Evolutionary conservation across 148 eudicot genomes (phyloP), one percentile per base, ranked within the genome.

Genomic region (Persicaria tinctoria): DNA sequence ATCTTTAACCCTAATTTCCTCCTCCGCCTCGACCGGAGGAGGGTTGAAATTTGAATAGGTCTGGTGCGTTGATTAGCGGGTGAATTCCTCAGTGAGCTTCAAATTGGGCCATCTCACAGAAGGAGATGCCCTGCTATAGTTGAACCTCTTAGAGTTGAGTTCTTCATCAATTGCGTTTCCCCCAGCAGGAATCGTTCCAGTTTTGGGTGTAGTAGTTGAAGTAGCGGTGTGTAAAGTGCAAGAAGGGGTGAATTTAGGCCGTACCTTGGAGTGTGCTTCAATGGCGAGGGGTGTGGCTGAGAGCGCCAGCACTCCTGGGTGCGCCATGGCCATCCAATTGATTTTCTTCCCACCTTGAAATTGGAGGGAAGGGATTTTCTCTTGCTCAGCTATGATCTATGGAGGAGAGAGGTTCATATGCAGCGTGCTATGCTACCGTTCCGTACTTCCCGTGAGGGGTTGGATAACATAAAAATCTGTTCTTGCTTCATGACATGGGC

Each of bases 71-170:
- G 84, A 79, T 69, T 76, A 71, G 66, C 54, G 75, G 57, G 82
- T 76, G 47, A 89, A 17, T 70, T 47, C 55, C n/a, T 70, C 92
- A 2, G 77, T 72, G 55, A 79, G 78, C 68, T 90, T 90, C 46
- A 84, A 78, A 77, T 90, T 78, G 80, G 99, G 99, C 96, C 96
- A 95, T 88, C 97, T 95, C 44, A 92, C 86, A 8, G 90, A 83
- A 8, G 96, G 99, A 56, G 90, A 82, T 32, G 99, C 92, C 80
- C 94, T 92, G 56, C 87, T 87, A 60, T 95, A 92, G 41, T 73
- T 89, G 56, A 95, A 95, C 64, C 81, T 82, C 57, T 76, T 84
- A 8, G 80, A 55, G 66, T 41, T 55, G 44, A 20, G 78, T 32
- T 57, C 59, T 78, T 89, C 86, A 78, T 79, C 87, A 69, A 51